phyloP scores from a whole-genome alignment of 176 grass and related monocot genomes.

The Typha latifolia region DNA sequence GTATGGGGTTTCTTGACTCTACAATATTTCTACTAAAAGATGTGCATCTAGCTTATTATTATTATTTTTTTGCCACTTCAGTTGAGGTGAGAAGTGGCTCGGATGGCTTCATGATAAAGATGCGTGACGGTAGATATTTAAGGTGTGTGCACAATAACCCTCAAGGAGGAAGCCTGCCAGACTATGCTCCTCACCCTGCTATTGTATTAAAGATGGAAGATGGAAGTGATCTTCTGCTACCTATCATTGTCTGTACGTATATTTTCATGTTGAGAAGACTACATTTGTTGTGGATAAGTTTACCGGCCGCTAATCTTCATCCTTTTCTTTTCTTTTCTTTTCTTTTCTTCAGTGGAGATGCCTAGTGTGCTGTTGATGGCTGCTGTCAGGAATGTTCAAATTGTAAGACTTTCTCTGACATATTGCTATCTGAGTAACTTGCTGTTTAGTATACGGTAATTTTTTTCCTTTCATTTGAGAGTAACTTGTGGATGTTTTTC shows the following conservation, averaged over 20 bases:
- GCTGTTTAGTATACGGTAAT: conserved; percentile 11
- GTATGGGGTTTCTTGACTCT: not conserved
- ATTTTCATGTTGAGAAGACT: not conserved
- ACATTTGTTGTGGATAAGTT: not conserved
- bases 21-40: not conserved
- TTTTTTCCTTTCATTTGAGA: conserved; percentile 11
- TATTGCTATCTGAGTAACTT: conserved; percentile 1
- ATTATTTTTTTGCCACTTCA: conserved; percentile 31
- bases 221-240: conserved; percentile 79
- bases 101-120: conserved; percentile 79
- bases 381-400: conserved; percentile 75
- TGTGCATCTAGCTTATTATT: no score
- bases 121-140: conserved; percentile 74
- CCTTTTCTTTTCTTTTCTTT: conserved; percentile 1
- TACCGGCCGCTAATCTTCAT: no score
- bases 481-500: conserved; percentile 4
- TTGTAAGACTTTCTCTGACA: conserved; percentile 35
- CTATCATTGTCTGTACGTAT: conserved; percentile 83
- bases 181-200: conserved; percentile 69
- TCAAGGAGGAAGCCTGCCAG: conserved; percentile 50
- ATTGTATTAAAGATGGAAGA: conserved; percentile 98
- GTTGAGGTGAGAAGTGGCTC: conserved; percentile 81
- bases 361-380: conserved; percentile 84
- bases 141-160: conserved; percentile 75
- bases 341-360: conserved; percentile 73